Conservation (phyloP, 1,139 yeast genomes). For the Pichia sp. region DNA sequence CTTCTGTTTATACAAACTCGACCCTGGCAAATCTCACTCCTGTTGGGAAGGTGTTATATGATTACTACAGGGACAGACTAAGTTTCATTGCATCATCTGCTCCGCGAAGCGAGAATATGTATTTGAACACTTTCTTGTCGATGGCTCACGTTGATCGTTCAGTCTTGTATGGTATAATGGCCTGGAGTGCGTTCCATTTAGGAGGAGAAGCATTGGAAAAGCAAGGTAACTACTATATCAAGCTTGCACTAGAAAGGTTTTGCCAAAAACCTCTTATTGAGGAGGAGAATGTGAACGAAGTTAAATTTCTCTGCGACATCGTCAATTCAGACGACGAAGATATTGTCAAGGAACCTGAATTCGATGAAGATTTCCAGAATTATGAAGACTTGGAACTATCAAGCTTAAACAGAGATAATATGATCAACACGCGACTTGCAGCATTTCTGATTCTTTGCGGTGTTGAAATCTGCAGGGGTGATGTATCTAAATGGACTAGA, state of each 20-base stretch:
- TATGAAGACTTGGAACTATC: conserved; percentile 9
- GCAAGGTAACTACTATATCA: conserved; percentile 39
- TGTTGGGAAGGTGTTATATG: conserved; percentile 46
- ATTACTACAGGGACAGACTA: conserved; percentile 57
- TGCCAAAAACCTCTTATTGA: conserved; percentile 25
- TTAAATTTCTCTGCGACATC: conserved; percentile 14
- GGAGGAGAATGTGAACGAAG: conserved; percentile 16
- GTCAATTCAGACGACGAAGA: conserved; percentile 20
- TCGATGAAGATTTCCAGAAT: conserved; percentile 5
- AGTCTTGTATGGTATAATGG: conserved; percentile 60
- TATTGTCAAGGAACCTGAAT: conserved; percentile 13
- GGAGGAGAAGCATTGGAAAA: conserved; percentile 36
- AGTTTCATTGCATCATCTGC: conserved; percentile 58
- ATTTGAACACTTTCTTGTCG: conserved; percentile 67
- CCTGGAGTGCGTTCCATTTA: conserved; percentile 71
- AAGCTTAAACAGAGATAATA: conserved; percentile 19
- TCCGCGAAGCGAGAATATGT: conserved; percentile 59
- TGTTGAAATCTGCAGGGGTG: conserved; percentile 72
- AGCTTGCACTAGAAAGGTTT: conserved; percentile 40
- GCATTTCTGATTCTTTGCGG: conserved; percentile 60
- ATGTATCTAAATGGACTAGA: conserved; percentile 61
- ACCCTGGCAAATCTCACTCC: conserved; percentile 30
- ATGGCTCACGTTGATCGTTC: conserved; percentile 67
- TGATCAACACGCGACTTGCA: conserved; percentile 46
- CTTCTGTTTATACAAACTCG: conserved; percentile 23